Evolutionary conservation across 495 filamentous ascomycete genomes (phyloP).

Genomic region (Xylaria castorea): DNA sequence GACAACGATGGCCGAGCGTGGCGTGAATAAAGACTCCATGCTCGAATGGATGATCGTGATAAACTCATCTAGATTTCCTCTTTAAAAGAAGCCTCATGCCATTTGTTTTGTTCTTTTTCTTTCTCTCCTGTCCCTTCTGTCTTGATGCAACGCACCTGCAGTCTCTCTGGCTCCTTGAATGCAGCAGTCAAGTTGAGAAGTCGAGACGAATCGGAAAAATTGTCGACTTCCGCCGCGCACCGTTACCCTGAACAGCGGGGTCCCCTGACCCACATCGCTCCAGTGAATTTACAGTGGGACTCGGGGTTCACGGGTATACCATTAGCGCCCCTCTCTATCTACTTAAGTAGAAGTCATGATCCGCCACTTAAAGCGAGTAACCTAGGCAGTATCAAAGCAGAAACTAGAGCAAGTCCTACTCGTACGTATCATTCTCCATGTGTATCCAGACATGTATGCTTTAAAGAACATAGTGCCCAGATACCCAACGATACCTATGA

Average conservation of each 20-base stretch:
- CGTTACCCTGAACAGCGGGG: conserved; percentile 4
- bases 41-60: conserved; percentile 32
- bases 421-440: not conserved
- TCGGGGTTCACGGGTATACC: not conserved
- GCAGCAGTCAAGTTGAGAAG: not conserved
- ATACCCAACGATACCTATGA: no score
- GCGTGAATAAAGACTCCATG: conserved; percentile 37
- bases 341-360: no score
- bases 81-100: not conserved
- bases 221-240: not conserved
- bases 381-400: not conserved
- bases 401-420: not conserved
- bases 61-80: conserved; percentile 29
- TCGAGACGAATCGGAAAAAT: conserved; percentile 5
- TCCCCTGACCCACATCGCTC: not conserved
- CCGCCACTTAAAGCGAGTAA: not conserved
- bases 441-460: not conserved
- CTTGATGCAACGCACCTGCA: not conserved
- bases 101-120: not conserved
- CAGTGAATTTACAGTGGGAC: not conserved
- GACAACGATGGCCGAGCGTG: conserved; percentile 29
- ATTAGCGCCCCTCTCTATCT: conserved; percentile 6
- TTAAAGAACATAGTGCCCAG: no score
- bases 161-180: not conserved
- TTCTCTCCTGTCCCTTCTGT: not conserved